phyloP scores from a whole-genome alignment of 192 early-diverging fungal species.

The Paraglomus occultum region DNA sequence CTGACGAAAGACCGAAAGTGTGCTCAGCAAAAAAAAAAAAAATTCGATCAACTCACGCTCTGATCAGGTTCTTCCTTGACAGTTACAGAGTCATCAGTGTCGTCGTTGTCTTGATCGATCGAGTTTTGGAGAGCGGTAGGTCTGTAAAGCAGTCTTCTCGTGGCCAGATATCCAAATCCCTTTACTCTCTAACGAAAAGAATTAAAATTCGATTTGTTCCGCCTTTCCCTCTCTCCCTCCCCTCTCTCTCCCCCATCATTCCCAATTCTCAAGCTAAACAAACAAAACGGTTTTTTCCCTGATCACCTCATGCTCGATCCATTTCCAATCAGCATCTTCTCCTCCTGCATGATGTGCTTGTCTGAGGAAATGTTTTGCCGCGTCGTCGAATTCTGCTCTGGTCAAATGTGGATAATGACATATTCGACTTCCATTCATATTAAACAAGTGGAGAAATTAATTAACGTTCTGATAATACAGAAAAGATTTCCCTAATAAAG shows the following conservation, averaged over 20 bases:
- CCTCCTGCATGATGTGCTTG: slow-evolving; percentile 13
- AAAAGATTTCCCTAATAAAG: too few relatives aligned
- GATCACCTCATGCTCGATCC: slow-evolving; percentile 28
- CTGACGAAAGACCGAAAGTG: too few relatives aligned
- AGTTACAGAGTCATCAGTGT: neutral
- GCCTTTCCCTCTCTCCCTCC: neutral
- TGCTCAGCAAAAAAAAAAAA: neutral
- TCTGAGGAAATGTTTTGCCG: slow-evolving; percentile 25
- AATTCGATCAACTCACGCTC: neutral
- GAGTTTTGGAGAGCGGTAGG: neutral
- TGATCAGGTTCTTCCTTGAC: slow-evolving; percentile 20
- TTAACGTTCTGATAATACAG: too few relatives aligned
- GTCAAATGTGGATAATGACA: slow-evolving; percentile 27
- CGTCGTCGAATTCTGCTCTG: slow-evolving; percentile 17
- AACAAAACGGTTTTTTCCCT: neutral
- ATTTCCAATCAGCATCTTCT: slow-evolving; percentile 15
- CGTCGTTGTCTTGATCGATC: neutral
- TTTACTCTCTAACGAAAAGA: slow-evolving; percentile 21
- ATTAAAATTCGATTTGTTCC: neutral
- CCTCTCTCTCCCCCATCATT: neutral
- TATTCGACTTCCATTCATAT: neutral
- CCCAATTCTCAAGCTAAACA: neutral
- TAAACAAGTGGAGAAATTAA: too few relatives aligned
- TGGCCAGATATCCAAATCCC: slow-evolving; percentile 21
- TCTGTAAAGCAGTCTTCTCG: neutral